A percentile compares a stretch with the other conserved stretches of the same genome.
Conservation (phyloP, 2,329 filamentous ascomycete genomes). For the Gnomoniopsis smithogilvyi region DNA sequence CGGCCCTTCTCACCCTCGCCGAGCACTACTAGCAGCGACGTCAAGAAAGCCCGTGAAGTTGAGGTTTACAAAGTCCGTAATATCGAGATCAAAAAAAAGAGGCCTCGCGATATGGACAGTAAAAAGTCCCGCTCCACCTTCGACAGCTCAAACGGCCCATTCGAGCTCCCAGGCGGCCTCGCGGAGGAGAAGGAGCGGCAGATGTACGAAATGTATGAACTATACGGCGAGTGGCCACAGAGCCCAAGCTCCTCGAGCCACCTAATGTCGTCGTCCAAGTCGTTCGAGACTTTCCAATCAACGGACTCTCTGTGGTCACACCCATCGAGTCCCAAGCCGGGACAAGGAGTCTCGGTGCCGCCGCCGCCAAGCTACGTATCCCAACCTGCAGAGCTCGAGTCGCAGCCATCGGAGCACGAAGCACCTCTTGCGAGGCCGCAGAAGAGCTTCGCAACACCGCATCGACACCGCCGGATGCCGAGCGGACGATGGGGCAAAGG, state of each 20-base stretch:
- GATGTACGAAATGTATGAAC: neutral
- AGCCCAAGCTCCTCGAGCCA: conserved; percentile 2
- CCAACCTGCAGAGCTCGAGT: conserved; percentile 16
- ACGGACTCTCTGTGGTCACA: conserved; percentile 1
- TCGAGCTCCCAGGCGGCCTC: conserved; percentile 6
- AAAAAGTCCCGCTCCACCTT: conserved; percentile 1
- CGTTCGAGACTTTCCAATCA: neutral
- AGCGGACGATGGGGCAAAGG: neutral
- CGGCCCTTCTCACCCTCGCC: neutral
- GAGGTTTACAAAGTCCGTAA: neutral
- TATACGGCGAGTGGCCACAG: neutral
- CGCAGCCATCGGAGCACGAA: neutral
- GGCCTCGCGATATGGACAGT: neutral
- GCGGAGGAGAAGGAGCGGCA: neutral
- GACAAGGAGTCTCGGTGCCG: neutral
- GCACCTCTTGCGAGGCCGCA: neutral
- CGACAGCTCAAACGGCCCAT: conserved; percentile 10
- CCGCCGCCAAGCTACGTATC: conserved; percentile 7
- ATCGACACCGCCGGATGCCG: neutral
- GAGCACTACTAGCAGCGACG: conserved; percentile 2
- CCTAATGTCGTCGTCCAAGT: neutral
- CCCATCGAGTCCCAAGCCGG: neutral
- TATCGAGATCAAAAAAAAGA: neutral
- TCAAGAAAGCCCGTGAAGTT: neutral
- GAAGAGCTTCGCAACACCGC: neutral